A percentile compares a stretch with the other conserved stretches of the same genome.
These are phyloP conservation scores for Ogataea minuta DNA, from an alignment of 805 yeast species.

Conservation along the genomic window DNA sequence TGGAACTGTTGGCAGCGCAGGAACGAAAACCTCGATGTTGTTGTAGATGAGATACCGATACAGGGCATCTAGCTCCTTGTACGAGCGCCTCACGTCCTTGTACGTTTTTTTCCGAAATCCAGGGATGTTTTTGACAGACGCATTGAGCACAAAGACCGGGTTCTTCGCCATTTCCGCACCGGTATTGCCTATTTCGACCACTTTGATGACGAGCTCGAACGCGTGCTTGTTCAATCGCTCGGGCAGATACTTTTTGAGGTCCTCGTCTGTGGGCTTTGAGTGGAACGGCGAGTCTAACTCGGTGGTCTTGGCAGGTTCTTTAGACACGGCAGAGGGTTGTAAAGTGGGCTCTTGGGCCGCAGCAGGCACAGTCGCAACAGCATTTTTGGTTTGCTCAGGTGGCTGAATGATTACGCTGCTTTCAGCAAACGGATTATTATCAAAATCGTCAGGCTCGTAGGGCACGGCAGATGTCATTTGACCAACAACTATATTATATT, in stretches of 20 bases:
- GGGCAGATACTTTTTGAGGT: constrained; percentile 46
- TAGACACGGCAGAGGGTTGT: not conserved
- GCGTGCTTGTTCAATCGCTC: constrained; percentile 44
- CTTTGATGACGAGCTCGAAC: constrained; percentile 49
- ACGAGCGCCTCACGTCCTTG: constrained; percentile 76
- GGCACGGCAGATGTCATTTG: constrained; percentile 38
- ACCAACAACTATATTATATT: constrained; percentile 1
- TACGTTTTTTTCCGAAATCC: constrained; percentile 69
- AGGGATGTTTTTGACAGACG: constrained; percentile 57
- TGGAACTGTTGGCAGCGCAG: constrained; percentile 73
- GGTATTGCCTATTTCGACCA: constrained; percentile 68
- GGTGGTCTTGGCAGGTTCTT: constrained; percentile 1
- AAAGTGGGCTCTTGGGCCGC: constrained; percentile 2
- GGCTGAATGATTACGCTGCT: constrained; percentile 31
- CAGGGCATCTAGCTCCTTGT: constrained; percentile 70
- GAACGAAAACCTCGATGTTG: constrained; percentile 89
- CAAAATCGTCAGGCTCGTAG: constrained; percentile 51
- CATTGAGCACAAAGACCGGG: constrained; percentile 76
- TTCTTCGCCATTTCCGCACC: constrained; percentile 60
- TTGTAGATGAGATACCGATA: constrained; percentile 76
- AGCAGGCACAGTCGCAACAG: not conserved
- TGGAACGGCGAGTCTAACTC: constrained; percentile 25
- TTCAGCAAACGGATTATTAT: constrained; percentile 61
- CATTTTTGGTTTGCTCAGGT: not conserved
- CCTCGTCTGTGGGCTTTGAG: constrained; percentile 37